Base-by-base conservation (phyloP, 345 rosid species). In the Microthlaspi erraticum region DNA sequence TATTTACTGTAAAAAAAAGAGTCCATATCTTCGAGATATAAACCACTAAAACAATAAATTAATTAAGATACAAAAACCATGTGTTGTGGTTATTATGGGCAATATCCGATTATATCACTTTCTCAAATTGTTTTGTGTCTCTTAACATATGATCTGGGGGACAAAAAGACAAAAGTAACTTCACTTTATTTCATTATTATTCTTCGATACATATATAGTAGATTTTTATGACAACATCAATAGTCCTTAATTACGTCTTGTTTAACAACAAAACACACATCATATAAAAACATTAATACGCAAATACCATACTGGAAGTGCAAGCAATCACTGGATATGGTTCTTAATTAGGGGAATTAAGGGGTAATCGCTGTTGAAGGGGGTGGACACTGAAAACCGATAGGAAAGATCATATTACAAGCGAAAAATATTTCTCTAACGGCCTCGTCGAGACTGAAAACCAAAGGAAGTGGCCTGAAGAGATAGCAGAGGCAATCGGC, bases 331-430 rank as follows among this genome's bases (percentile, higher is more conserved):
- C 37, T 38, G 4, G 19, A 70, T 48, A 59, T 17, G 67, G 53
- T 33, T 51, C 29, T 10, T 23, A 8, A 20, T 9, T 36, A 41
- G 53, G 34, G 20, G 16, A 34, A 41, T 72, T 45, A 45, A 56
- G 71, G 66, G 36, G 9, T 12, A 31, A 8, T 36, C 18, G 13
- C n/a, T 38, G 66, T 16, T 58, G 42, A 7, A 29, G 60, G 5
- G 14, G 77, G 71, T 39, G 78, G 78, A 60, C 78, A 74, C 56
- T 60, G 68, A 52, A 74, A 74, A 7, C 78, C 78, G 8, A 74
- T 74, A 8, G 73, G 78, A 45, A 66, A 67, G 20, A 11, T 10
- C 63, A 16, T 59, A 13, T 74, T 74, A 19, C 78, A 74, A 52
- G 68, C 73, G 20, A 66, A 74, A 32, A 74, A 59, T 7, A 74